phyloP scores from a whole-genome alignment of 305 asterid genomes.

The Nicotiana rustica region DNA sequence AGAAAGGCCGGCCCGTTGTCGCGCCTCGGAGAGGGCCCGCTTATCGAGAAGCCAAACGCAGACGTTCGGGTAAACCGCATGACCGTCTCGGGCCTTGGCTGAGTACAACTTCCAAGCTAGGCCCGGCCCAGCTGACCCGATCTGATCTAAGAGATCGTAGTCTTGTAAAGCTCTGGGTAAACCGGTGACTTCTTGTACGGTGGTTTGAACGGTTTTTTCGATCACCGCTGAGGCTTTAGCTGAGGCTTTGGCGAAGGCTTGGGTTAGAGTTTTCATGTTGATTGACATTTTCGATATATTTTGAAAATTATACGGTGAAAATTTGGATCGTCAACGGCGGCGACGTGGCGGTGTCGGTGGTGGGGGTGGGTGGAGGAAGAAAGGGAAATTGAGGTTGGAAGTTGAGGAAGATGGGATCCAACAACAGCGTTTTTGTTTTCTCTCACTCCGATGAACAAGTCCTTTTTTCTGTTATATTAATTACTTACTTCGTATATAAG shows the following conservation, averaged over 20 bases:
- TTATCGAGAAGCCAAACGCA: constrained; percentile 96
- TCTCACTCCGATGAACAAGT: background rate
- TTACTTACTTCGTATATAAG: background rate
- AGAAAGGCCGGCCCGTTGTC: constrained; percentile 85
- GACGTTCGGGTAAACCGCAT: constrained; percentile 78
- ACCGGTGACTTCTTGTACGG: constrained; percentile 98
- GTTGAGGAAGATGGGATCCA: constrained; percentile 28
- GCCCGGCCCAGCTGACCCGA: constrained; percentile 98
- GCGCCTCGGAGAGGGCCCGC: constrained; percentile 76
- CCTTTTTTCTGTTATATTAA: background rate
- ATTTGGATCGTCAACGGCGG: constrained; percentile 20
- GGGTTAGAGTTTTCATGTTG: constrained; percentile 89
- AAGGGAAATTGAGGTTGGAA: background rate
- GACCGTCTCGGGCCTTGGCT: constrained; percentile 83
- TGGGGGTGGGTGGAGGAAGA: background rate
- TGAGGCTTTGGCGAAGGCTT: constrained; percentile 94
- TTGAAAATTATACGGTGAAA: background rate
- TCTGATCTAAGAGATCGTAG: constrained; percentile 81
- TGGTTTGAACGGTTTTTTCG: constrained; percentile 97
- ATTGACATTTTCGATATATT: constrained; percentile 64
- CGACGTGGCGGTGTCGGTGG: background rate
- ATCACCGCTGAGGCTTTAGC: constrained; percentile 92
- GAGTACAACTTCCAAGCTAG: constrained; percentile 89
- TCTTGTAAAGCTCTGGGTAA: constrained; percentile 88
- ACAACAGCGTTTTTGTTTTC: background rate